Conservation (phyloP, 176 grass and related monocot species). For the Coix lacrymajobi region DNA sequence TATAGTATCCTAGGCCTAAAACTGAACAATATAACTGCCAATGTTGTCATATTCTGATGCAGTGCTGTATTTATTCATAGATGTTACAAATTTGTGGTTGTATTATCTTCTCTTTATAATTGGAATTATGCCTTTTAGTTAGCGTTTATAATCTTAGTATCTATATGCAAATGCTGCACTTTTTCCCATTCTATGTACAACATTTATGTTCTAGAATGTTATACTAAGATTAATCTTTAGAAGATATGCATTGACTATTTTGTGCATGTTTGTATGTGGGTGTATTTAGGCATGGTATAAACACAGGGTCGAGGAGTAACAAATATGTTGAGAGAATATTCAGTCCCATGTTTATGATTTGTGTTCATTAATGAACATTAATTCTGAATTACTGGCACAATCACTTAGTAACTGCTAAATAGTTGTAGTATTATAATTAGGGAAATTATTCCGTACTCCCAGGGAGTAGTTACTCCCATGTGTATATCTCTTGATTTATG, state of each 20-base stretch:
- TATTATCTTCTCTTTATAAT: too few species aligned
- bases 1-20: too few species aligned
- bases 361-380: neutral
- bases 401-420: neutral
- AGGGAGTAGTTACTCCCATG: too few species aligned
- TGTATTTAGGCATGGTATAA: neutral
- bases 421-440: neutral
- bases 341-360: neutral
- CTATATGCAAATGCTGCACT: neutral
- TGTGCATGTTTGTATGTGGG: neutral
- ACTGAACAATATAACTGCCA: too few species aligned
- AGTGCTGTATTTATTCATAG: too few species aligned
- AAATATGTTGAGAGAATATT: neutral
- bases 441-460: too few species aligned
- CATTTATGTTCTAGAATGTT: neutral
- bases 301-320: neutral
- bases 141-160: conserved; percentile 45
- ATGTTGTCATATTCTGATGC: too few species aligned
- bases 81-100: too few species aligned
- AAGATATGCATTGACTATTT: neutral
- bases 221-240: neutral
- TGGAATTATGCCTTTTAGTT: too few species aligned
- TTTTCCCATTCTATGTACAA: neutral
- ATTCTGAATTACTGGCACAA: neutral
- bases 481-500: too few species aligned